phyloP scores from a whole-genome alignment of 345 rosid genomes.

The Psidium friedrichsthalianum region DNA sequence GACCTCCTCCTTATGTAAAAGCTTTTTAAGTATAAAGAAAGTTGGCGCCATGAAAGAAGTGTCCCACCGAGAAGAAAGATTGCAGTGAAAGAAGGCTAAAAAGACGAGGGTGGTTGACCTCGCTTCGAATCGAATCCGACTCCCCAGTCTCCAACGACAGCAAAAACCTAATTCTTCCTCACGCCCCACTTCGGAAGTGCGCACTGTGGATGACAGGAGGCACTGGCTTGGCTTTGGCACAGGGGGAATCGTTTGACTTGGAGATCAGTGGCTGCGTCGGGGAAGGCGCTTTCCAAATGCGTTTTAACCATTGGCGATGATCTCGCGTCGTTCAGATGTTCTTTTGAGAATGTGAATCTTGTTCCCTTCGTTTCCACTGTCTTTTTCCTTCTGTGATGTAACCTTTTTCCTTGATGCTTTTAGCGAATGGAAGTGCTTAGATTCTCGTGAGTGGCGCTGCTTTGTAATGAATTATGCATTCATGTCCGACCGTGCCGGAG shows the following conservation, averaged over 20 bases:
- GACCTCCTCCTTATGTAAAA: not conserved
- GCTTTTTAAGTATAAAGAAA: not conserved
- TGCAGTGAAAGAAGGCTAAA: not conserved
- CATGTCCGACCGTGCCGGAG: not conserved
- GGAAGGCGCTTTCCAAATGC: not conserved
- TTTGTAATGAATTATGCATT: not conserved
- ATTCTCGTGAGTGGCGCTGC: not conserved
- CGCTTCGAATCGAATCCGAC: not conserved
- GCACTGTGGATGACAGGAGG: not conserved
- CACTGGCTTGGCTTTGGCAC: not conserved
- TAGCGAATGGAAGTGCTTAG: not conserved
- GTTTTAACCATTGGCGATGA: not conserved
- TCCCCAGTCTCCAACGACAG: not conserved
- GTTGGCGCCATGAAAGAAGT: not conserved
- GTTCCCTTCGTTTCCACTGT: not conserved
- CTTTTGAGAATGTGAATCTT: not conserved
- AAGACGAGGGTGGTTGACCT: not conserved
- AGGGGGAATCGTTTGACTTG: slow-evolving; percentile 3
- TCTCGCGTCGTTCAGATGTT: not conserved
- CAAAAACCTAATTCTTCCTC: not conserved
- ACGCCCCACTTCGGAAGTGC: not conserved
- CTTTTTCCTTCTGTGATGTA: not conserved
- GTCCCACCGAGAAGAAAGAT: not conserved
- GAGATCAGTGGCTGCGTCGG: not conserved
- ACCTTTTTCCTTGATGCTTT: not conserved